Conservation (phyloP, 352 stramenopile genomes). For the Phytopythium litorale region DNA sequence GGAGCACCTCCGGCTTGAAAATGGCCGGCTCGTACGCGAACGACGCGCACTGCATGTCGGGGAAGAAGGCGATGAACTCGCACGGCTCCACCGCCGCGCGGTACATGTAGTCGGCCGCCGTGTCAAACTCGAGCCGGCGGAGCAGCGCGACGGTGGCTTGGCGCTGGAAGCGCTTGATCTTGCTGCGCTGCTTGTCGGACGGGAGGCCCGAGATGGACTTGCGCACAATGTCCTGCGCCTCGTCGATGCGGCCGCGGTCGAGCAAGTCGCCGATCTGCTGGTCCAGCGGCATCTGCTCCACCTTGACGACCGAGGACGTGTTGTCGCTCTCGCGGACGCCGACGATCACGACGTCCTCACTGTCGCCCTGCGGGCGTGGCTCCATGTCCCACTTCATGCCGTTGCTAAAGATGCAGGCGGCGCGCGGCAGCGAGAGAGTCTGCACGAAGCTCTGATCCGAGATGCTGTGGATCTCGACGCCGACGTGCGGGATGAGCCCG, state of each 20-base stretch:
- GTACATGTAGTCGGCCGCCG: slow-evolving; percentile 83
- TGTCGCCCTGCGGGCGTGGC: slow-evolving; percentile 60
- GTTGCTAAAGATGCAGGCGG: slow-evolving; percentile 79
- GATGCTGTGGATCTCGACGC: slow-evolving; percentile 78
- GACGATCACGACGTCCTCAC: slow-evolving; percentile 76
- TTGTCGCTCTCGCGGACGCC: slow-evolving; percentile 55
- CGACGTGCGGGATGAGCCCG: slow-evolving; percentile 66
- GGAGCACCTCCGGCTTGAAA: slow-evolving; percentile 80
- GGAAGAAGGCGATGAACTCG: slow-evolving; percentile 87
- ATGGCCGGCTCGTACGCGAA: slow-evolving; percentile 84
- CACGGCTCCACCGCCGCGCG: slow-evolving; percentile 78
- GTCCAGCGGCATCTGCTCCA: slow-evolving; percentile 84
- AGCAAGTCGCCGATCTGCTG: slow-evolving; percentile 81
- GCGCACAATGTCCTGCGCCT: slow-evolving; percentile 80
- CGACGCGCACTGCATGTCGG: slow-evolving; percentile 69
- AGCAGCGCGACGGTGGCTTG: slow-evolving; percentile 78
- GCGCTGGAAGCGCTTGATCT: slow-evolving; percentile 87
- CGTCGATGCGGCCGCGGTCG: slow-evolving; percentile 81
- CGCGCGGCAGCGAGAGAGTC: slow-evolving; percentile 57
- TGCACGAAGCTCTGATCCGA: slow-evolving; percentile 76
- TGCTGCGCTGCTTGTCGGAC: slow-evolving; percentile 83
- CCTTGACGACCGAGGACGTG: slow-evolving; percentile 78
- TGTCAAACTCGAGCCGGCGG: slow-evolving; percentile 74
- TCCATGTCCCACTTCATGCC: slow-evolving; percentile 92
- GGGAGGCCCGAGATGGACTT: slow-evolving; percentile 71